Evolutionary conservation across 495 filamentous ascomycete species (phyloP).

Genomic region (Penicillium antarcticum): DNA sequence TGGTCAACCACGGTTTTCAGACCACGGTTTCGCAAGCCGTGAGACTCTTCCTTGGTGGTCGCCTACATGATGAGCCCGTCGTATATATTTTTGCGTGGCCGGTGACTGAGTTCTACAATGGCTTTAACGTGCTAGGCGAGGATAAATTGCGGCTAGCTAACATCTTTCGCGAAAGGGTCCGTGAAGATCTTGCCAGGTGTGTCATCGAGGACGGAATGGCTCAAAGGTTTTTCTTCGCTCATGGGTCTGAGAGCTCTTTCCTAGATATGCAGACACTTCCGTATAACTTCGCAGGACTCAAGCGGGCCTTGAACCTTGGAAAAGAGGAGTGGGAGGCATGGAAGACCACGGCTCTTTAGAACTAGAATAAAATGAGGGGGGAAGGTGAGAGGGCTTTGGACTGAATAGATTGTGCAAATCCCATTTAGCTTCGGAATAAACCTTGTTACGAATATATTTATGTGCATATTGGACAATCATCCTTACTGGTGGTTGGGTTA

Average conservation of each 20-base stretch:
- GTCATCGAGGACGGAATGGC: neutral
- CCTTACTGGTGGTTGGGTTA: no score
- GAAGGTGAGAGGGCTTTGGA: no score
- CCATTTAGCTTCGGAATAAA: no score
- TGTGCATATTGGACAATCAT: no score
- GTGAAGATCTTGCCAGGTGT: conserved; percentile 11
- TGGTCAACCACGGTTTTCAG: no score
- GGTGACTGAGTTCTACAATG: conserved; percentile 30
- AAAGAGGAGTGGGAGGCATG: conserved; percentile 1
- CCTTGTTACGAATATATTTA: no score
- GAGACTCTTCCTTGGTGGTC: no score
- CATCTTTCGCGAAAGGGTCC: conserved; percentile 22
- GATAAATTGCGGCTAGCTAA: conserved; percentile 26
- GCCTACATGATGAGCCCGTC: no score
- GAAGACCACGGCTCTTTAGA: conserved; percentile 6
- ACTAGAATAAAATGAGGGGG: no score
- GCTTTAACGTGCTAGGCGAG: conserved; percentile 25
- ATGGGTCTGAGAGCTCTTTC: conserved; percentile 3
- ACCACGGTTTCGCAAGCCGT: no score
- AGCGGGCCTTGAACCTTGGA: neutral
- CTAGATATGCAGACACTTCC: conserved; percentile 1
- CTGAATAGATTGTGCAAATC: no score
- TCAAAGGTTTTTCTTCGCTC: conserved; percentile 3
- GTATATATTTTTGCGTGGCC: no score
- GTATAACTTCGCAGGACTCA: neutral